phyloP scores from a whole-genome alignment of 192 early-diverging fungal species.

The Coemansia umbellata region DNA sequence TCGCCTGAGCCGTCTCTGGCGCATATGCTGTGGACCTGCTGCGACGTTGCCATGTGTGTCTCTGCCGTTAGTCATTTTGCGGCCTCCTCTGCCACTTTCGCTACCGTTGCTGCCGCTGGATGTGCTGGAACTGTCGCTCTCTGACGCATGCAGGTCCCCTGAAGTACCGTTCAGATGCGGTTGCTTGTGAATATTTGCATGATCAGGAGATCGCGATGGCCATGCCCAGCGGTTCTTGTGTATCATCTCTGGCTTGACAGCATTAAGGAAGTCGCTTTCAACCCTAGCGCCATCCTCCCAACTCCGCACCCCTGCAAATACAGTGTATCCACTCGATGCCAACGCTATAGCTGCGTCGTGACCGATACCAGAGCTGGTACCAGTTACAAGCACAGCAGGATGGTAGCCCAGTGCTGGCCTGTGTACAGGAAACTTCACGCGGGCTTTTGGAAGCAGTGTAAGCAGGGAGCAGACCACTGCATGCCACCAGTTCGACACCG shows the following conservation, averaged over 20 bases:
- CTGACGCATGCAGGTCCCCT: neutral
- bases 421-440: conserved; percentile 25
- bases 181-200: neutral
- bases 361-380: conserved; percentile 53
- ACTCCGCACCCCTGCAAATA: conserved; percentile 53
- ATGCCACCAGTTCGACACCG: conserved; percentile 48
- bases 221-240: conserved; percentile 18
- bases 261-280: conserved; percentile 33
- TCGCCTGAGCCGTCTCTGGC: conserved; percentile 14
- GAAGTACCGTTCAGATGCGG: neutral
- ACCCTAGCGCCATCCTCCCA: conserved; percentile 50
- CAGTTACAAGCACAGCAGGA: conserved; percentile 51
- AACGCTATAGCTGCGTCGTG: conserved; percentile 50
- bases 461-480: conserved; percentile 31
- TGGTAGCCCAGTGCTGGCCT: conserved; percentile 25
- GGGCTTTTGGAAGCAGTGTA: conserved; percentile 48
- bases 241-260: conserved; percentile 14
- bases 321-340: conserved; percentile 48
- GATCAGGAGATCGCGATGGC: neutral
- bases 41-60: neutral
- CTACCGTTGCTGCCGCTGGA: neutral
- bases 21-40: conserved; percentile 6
- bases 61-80: neutral
- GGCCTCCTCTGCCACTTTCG: neutral
- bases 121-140: neutral